Base-by-base conservation (phyloP, 179 eudicot species). In the Amaranthus tricolor region DNA sequence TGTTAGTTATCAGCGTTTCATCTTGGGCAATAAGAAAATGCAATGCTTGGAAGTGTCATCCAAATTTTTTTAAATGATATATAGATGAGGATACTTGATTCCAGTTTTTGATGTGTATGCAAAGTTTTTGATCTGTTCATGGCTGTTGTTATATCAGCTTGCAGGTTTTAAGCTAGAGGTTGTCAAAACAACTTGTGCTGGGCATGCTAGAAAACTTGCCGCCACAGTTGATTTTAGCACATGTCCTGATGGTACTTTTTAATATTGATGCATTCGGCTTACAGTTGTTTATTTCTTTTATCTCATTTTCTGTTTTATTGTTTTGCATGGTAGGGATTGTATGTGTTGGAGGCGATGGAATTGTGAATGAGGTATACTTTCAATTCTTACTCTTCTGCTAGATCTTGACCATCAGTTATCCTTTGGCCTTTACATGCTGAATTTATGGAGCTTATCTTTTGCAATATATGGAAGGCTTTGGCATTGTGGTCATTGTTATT, bases 291-390 rank as follows among this genome's bases (percentile, higher is more conserved):
- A 6, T 12, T 43, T 50, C 54, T 4, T 73, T 58, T 20, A 40
- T n/a, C 17, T 70, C n/a, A 52, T 48, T 51, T 63, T 70, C 51
- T 49, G 51, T 63, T 76, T n/a, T 62, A 17, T 11, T 53, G 48
- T 74, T 76, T 19, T 70, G 24, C 61, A 69, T 82, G 62, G 45
- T 84, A 93, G 98, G 99, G 63, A 91, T 95, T 75, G 88, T 95
- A 78, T 95, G 99, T 77, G 97, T 95, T 67, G 99, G 99, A 66
- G 99, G 99, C 73, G 99, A 95, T 87, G 99, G 99, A 76, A 93
- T 95, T 79, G 89, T 95, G 75, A 95, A 95, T 73, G 99, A 95
- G 98, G 99, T 91, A 66, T 78, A 85, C 62, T 47, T 48, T 72
- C 77, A 21, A 63, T 14, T 10, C 50, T 53, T 49, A 24, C 19